These are phyloP conservation scores for Fusarium dlaminii DNA, from an alignment of 2,329 filamentous ascomycete species.

Conservation along the genomic window DNA sequence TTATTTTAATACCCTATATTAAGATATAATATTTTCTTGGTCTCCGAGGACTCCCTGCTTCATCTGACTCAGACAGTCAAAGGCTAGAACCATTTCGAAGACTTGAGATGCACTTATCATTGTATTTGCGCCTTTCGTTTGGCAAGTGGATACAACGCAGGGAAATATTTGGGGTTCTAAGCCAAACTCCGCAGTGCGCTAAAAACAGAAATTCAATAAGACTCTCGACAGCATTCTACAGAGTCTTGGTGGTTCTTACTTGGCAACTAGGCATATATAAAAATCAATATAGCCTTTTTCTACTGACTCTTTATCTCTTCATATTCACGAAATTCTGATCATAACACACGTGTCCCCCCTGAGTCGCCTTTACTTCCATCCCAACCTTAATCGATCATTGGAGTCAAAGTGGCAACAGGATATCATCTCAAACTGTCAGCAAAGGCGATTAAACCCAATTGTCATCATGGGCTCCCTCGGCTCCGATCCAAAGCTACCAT, in stretches of 20 bases:
- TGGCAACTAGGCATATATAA: background rate
- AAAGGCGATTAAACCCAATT: background rate
- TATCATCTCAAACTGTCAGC: background rate
- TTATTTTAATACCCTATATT: background rate
- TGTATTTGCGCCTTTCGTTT: constrained; percentile 2
- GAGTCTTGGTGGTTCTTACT: background rate
- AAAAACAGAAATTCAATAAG: background rate
- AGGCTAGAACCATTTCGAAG: constrained; percentile 7
- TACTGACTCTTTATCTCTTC: background rate
- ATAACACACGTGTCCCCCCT: background rate
- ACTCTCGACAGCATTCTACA: background rate
- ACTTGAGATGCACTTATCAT: background rate
- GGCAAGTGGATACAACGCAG: constrained; percentile 11
- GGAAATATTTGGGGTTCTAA: background rate
- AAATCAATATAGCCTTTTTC: background rate
- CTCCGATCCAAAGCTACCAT: constrained; percentile 60
- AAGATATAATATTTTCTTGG: background rate
- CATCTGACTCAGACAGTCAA: background rate
- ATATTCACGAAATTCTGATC: background rate
- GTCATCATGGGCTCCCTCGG: constrained; percentile 54
- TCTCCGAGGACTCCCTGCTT: background rate
- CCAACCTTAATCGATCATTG: background rate
- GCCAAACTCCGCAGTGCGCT: background rate
- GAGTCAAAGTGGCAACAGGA: background rate
- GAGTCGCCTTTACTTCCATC: background rate